Conservation (phyloP, 1,139 yeast species). For the Geotrichum restrictum region DNA sequence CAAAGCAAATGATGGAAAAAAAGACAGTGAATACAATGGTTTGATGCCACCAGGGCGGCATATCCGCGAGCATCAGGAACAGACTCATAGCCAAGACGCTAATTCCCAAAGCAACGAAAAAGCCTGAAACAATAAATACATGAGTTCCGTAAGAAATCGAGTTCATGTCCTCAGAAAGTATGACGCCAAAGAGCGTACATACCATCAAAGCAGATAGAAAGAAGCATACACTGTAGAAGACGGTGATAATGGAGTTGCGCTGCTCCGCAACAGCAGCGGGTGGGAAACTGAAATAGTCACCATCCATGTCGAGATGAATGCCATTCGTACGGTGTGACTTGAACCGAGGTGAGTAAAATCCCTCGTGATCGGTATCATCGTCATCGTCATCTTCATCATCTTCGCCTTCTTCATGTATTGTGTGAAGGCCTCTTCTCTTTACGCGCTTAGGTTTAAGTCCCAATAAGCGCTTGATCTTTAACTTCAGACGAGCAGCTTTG, state of each 20-base stretch:
- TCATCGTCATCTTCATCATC: slow-evolving; percentile 23
- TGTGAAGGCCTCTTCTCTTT: slow-evolving; percentile 18
- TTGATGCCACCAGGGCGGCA: slow-evolving; percentile 45
- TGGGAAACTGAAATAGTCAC: slow-evolving; percentile 12
- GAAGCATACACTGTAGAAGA: slow-evolving; percentile 45
- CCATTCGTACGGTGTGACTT: slow-evolving; percentile 21
- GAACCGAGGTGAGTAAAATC: slow-evolving; percentile 28
- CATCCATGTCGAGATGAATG: slow-evolving; percentile 8
- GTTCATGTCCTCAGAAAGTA: slow-evolving; percentile 39
- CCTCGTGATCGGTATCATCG: slow-evolving; percentile 23
- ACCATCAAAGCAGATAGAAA: slow-evolving; percentile 46
- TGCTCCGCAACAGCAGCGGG: slow-evolving; percentile 26
- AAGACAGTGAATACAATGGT: slow-evolving; percentile 40
- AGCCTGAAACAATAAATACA: slow-evolving; percentile 33
- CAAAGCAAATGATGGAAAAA: slow-evolving; percentile 43
- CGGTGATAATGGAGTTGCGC: slow-evolving; percentile 48
- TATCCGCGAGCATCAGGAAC: slow-evolving; percentile 40
- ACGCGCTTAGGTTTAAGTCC: slow-evolving; percentile 23
- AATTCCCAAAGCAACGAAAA: slow-evolving; percentile 40
- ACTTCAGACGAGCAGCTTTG: slow-evolving; percentile 19
- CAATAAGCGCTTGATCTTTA: slow-evolving; percentile 29
- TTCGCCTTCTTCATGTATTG: slow-evolving; percentile 21
- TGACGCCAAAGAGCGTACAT: slow-evolving; percentile 47
- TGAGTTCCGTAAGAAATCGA: slow-evolving; percentile 29
- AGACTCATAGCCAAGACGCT: slow-evolving; percentile 42